Percentiles rank a stretch among this genome's conserved stretches.
These are phyloP conservation scores for Euclidium syriacum DNA, from an alignment of 345 rosid genomes.

Conservation along the genomic window DNA sequence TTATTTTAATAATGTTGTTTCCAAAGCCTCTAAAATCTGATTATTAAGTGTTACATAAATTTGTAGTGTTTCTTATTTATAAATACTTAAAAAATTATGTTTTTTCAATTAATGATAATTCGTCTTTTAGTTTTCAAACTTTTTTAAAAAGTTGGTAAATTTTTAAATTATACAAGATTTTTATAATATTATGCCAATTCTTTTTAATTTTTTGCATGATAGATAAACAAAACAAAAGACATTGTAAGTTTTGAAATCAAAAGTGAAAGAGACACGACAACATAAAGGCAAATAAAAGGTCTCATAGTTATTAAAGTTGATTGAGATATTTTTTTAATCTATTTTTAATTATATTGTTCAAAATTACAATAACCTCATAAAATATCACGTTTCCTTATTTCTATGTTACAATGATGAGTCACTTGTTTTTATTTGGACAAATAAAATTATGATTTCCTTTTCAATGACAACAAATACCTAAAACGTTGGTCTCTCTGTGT, in stretches of 20 bases:
- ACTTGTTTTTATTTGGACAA: neutral
- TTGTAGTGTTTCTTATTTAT: too few species aligned
- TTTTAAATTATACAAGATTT: too few species aligned
- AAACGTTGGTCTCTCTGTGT: neutral
- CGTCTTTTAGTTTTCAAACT: too few species aligned
- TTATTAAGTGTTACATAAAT: too few species aligned
- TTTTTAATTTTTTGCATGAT: conserved; percentile 4
- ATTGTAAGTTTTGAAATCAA: conserved; percentile 1
- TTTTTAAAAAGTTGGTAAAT: too few species aligned
- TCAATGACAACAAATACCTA: neutral
- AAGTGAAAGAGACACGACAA: conserved; percentile 13
- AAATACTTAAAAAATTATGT: too few species aligned
- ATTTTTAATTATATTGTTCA: neutral
- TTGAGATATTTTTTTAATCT: too few species aligned
- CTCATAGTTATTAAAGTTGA: too few species aligned
- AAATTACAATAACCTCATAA: neutral
- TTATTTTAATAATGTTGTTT: too few species aligned
- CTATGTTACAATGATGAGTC: neutral
- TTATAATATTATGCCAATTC: too few species aligned
- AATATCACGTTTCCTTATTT: neutral
- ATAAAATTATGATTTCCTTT: neutral
- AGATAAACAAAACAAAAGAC: neutral
- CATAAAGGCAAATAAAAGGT: conserved; percentile 12
- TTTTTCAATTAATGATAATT: too few species aligned
- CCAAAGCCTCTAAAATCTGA: too few species aligned